These are phyloP conservation scores for Vitellaria paradoxa DNA, from an alignment of 179 eudicot genomes.

Conservation along the genomic window DNA sequence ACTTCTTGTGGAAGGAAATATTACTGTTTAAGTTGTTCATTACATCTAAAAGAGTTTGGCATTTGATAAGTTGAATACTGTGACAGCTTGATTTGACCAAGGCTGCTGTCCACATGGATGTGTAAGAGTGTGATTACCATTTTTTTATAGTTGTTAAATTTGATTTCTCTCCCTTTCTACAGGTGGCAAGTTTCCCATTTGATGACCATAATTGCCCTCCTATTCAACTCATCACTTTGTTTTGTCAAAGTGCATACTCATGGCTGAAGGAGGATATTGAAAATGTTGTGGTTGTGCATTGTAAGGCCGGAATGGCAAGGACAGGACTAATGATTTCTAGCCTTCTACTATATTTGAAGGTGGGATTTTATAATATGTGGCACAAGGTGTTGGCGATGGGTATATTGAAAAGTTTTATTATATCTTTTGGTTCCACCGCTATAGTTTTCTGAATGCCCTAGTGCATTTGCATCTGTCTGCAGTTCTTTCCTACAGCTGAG, in stretches of 20 bases:
- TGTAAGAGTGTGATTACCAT: background rate
- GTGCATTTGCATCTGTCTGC: slow-evolving; percentile 20
- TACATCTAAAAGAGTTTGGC: background rate
- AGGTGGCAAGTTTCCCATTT: slow-evolving; percentile 97
- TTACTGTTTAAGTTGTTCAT: background rate
- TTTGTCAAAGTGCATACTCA: slow-evolving; percentile 94
- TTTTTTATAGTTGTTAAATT: slow-evolving; percentile 6
- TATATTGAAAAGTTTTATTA: background rate
- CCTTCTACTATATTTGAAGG: slow-evolving; percentile 89
- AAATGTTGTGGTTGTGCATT: slow-evolving; percentile 95
- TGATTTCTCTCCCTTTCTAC: slow-evolving; percentile 15
- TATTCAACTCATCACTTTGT: slow-evolving; percentile 72
- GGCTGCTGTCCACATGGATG: slow-evolving; percentile 2
- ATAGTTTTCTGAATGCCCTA: background rate
- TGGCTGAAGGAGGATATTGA: slow-evolving; percentile 99
- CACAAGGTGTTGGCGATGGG: background rate
- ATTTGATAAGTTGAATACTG: background rate
- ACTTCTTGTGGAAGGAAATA: background rate
- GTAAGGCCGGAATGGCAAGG: slow-evolving; percentile 99
- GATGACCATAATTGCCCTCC: slow-evolving; percentile 99
- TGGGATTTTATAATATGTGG: slow-evolving; percentile 19
- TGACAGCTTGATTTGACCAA: background rate
- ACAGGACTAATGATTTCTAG: slow-evolving; percentile 97
- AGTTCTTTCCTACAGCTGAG: slow-evolving; percentile 99
- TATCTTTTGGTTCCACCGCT: slow-evolving; percentile 3